phyloP scores from a whole-genome alignment of 2,329 filamentous ascomycete genomes.

The Trichophyton schoenleinii region DNA sequence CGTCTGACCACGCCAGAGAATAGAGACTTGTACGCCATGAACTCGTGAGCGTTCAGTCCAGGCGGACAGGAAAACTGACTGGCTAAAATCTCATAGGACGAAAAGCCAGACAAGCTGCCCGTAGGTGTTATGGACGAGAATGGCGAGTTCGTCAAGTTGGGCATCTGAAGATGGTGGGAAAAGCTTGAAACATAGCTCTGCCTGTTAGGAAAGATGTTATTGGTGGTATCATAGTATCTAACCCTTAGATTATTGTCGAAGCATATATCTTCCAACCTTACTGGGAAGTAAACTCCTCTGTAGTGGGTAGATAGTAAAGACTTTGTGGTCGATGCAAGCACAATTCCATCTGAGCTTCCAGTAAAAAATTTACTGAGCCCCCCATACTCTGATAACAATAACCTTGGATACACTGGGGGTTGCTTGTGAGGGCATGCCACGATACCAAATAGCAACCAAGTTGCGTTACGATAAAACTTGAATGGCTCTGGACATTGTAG shows the following conservation, averaged over 20 bases:
- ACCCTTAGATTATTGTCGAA: constrained; percentile 37
- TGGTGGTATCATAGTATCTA: constrained; percentile 36
- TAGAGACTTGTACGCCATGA: constrained; percentile 34
- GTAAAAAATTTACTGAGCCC: constrained; percentile 20
- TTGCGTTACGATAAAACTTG: constrained; percentile 40
- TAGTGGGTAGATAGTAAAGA: constrained; percentile 41
- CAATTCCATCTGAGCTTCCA: constrained; percentile 16
- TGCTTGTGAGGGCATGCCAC: not conserved
- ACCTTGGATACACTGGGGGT: constrained; percentile 13
- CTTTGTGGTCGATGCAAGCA: constrained; percentile 37
- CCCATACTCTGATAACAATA: constrained; percentile 24
- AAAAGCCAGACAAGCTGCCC: constrained; percentile 28
- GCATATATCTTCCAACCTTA: constrained; percentile 32
- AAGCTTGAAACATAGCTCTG: constrained; percentile 28
- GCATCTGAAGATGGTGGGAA: constrained; percentile 33
- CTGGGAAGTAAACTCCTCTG: constrained; percentile 29
- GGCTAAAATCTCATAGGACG: constrained; percentile 40
- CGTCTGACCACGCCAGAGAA: constrained; percentile 33
- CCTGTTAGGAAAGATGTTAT: constrained; percentile 29
- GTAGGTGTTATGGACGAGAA: constrained; percentile 24
- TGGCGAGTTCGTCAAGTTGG: constrained; percentile 28
- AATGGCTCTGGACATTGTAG: constrained; percentile 36
- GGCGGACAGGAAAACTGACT: constrained; percentile 37
- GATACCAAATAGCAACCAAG: constrained; percentile 30
- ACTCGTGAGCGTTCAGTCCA: constrained; percentile 39